Conservation (phyloP, 1,284 basidiomycete species). For the Xerocomus nothofagi region DNA sequence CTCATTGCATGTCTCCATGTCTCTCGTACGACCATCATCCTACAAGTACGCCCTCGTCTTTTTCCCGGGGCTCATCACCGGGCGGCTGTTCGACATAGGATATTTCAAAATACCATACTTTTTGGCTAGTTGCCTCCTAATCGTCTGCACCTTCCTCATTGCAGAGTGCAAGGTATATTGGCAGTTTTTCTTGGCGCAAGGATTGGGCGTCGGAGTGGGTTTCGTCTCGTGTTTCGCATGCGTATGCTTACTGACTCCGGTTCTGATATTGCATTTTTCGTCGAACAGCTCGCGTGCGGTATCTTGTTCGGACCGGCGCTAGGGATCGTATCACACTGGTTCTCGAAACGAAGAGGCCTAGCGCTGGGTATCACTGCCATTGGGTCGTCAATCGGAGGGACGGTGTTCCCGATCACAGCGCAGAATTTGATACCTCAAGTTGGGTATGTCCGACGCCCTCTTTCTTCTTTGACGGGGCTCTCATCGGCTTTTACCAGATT, state of each 20-base stretch:
- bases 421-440: conserved; percentile 38
- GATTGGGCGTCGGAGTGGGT: conserved; percentile 44
- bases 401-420: conserved; percentile 43
- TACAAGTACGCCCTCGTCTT: conserved; percentile 42
- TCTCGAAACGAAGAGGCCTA: conserved; percentile 37
- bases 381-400: conserved; percentile 47
- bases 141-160: conserved; percentile 47
- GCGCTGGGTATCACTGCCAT: conserved; percentile 45
- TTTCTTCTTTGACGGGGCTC: neutral
- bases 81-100: conserved; percentile 32
- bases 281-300: conserved; percentile 24
- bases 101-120: conserved; percentile 37
- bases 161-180: conserved; percentile 53
- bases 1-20: neutral
- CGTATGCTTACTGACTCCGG: neutral
- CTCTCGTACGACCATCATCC: neutral
- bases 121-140: conserved; percentile 40
- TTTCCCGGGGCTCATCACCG: conserved; percentile 33
- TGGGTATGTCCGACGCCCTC: conserved; percentile 35
- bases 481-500: conserved; percentile 19
- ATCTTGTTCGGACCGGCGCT: conserved; percentile 47
- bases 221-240: neutral
- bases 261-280: too few species aligned
- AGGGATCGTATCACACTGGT: conserved; percentile 50
- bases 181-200: conserved; percentile 54